Percentiles rank a stretch among this genome's conserved stretches.
phyloP scores from a whole-genome alignment of 148 eudicot genomes.

The Pouteria glomerata region DNA sequence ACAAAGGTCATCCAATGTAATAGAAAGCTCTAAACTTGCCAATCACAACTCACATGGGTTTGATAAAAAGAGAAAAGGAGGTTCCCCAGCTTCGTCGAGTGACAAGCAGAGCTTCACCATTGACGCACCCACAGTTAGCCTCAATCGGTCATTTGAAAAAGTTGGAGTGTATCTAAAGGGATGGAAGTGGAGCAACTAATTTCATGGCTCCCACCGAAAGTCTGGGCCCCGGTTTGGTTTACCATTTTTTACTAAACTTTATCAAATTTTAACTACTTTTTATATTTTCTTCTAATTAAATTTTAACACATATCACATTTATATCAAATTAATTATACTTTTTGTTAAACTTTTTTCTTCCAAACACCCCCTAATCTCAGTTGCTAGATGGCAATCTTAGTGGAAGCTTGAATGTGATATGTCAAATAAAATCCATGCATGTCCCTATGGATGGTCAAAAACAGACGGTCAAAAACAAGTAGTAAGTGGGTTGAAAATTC shows the following conservation, averaged over 20 bases:
- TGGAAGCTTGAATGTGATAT: conserved; percentile 24
- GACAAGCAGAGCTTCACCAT: background rate
- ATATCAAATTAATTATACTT: too few species aligned
- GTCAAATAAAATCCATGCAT: conserved; percentile 14
- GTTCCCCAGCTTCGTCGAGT: background rate
- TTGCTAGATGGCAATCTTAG: too few species aligned
- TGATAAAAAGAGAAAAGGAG: conserved; percentile 1
- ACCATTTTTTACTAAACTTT: too few species aligned
- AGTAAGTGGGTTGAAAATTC: conserved; percentile 6
- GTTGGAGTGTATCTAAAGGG: background rate
- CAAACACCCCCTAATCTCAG: too few species aligned
- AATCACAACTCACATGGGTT: conserved; percentile 12
- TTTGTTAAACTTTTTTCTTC: too few species aligned
- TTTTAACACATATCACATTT: too few species aligned
- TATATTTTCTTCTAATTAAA: too few species aligned
- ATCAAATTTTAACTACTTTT: too few species aligned
- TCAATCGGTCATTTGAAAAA: conserved; percentile 43
- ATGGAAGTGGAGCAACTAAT: too few species aligned
- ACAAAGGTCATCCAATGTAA: conserved; percentile 7
- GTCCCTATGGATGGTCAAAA: conserved; percentile 30
- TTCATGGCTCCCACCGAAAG: too few species aligned
- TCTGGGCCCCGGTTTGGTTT: too few species aligned
- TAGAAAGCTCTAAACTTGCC: conserved; percentile 4
- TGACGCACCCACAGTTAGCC: background rate
- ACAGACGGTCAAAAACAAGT: too few species aligned